These are phyloP conservation scores for Calonectria naviculata DNA, from an alignment of 2,329 filamentous ascomycete genomes.

Conservation along the genomic window DNA sequence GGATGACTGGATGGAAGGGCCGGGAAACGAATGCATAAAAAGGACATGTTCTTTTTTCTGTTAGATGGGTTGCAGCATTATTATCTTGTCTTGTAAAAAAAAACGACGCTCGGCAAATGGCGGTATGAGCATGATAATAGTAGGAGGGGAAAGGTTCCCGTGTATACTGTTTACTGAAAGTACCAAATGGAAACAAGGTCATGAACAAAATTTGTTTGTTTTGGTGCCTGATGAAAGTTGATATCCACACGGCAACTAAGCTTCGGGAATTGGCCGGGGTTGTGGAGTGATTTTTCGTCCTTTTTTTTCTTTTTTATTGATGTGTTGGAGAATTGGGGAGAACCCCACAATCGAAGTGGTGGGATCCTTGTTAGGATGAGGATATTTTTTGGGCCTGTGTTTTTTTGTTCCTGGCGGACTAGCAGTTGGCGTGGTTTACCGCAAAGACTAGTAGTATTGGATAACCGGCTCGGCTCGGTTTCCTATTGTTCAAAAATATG, in stretches of 20 bases:
- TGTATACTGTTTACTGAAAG: background rate
- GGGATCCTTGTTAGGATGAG: background rate
- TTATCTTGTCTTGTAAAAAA: background rate
- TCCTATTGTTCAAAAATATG: too few relatives aligned
- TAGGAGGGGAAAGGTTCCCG: background rate
- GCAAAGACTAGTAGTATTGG: too few relatives aligned
- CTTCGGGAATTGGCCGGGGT: background rate
- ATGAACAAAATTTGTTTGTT: background rate
- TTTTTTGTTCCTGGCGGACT: background rate
- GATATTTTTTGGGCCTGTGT: background rate
- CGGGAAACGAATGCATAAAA: background rate
- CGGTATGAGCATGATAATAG: background rate
- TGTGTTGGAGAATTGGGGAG: background rate
- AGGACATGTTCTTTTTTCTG: background rate
- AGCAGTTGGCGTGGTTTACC: background rate
- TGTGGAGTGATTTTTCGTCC: background rate
- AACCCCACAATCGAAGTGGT: background rate
- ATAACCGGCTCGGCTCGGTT: too few relatives aligned
- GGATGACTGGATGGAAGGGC: slow-evolving; percentile 13
- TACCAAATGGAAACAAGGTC: background rate
- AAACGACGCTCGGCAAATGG: background rate
- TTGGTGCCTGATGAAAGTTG: too few relatives aligned
- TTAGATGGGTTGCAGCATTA: background rate
- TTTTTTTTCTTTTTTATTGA: background rate
- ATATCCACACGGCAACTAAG: background rate